phyloP scores from a whole-genome alignment of 768 basidiomycete species.

The Termitomyces heimii region DNA sequence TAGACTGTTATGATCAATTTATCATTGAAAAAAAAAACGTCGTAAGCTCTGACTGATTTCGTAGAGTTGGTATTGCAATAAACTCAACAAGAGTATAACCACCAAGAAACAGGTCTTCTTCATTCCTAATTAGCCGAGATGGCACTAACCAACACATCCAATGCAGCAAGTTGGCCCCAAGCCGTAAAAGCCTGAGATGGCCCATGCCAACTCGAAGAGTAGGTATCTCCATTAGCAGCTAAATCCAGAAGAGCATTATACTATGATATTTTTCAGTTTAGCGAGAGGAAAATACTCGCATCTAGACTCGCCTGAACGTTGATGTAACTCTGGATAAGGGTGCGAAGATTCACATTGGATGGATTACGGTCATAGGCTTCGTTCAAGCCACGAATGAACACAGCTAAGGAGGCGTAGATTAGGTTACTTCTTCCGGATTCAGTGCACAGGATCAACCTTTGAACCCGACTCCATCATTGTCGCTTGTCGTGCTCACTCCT shows the following conservation, averaged over 20 bases:
- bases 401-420: slow-evolving; percentile 16
- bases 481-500: slow-evolving; percentile 30
- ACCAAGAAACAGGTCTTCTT: neutral
- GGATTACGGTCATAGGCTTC: slow-evolving; percentile 38
- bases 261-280: slow-evolving; percentile 16
- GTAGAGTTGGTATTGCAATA: neutral
- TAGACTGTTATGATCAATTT: neutral
- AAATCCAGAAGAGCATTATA: slow-evolving; percentile 46
- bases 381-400: slow-evolving; percentile 41
- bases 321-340: slow-evolving; percentile 41
- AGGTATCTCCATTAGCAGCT: slow-evolving; percentile 34
- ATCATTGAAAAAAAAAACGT: neutral
- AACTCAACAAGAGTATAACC: neutral
- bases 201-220: slow-evolving; percentile 42
- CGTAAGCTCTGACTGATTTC: neutral
- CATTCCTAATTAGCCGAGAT: slow-evolving; percentile 22
- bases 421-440: neutral
- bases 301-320: slow-evolving; percentile 37
- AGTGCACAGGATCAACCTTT: slow-evolving; percentile 29
- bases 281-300: neutral
- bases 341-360: slow-evolving; percentile 29
- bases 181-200: slow-evolving; percentile 38
- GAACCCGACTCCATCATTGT: slow-evolving; percentile 47
- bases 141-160: slow-evolving; percentile 36
- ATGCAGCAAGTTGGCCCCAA: slow-evolving; percentile 44